Base-by-base conservation (phyloP, 1,284 basidiomycete genomes). In the Malassezia vespertilionis region DNA sequence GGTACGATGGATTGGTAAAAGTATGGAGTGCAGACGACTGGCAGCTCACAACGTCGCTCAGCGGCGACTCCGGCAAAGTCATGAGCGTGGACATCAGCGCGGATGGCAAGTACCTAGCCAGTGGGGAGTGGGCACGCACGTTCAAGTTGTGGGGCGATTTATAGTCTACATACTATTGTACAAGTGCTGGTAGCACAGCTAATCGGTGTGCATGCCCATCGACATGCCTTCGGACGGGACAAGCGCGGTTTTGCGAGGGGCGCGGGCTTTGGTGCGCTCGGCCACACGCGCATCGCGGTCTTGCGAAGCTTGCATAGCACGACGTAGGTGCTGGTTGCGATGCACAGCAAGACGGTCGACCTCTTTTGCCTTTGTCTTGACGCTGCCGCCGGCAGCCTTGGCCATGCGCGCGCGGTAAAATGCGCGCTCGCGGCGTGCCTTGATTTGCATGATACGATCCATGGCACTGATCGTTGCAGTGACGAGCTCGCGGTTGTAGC, bases 11-110 rank as follows among this genome's bases (percentile, higher is more conserved):
- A 1, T 80, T 84, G 49, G 87, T 97, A 57, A 88, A 93, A 69
- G 69, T 97, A 36, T 99, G 93, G 93, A 87, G 83, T 57, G 87
- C 91, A 21, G 93, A 97, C 70, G 93, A 97, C 68, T 99, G 93
- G 91, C 86, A 88, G 63, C 75, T 91, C 27, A 76, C 95, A 36
- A 78, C 82, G 53, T 84, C 84, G 37, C 76, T 99, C 52, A 82
- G 85, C 26, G 90, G 88, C 12, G 91, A 96, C 68, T 83, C 85
- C 5, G 89, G 89, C 27, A 96, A 96, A 72, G 89, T 96, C 50
- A 97, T 97, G 93, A 88, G 85, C 27, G 88, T 91, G 24, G 93
- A 97, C 71, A 76, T 96, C 20, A 58, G 52, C 39, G 41, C 60
- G 6, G 56, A 62, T 35, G 61, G 58, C 23, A 42, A 54, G 26